Evolutionary conservation across 306 rosid genomes (phyloP).

Genomic region (Trifolium fragiferum): DNA sequence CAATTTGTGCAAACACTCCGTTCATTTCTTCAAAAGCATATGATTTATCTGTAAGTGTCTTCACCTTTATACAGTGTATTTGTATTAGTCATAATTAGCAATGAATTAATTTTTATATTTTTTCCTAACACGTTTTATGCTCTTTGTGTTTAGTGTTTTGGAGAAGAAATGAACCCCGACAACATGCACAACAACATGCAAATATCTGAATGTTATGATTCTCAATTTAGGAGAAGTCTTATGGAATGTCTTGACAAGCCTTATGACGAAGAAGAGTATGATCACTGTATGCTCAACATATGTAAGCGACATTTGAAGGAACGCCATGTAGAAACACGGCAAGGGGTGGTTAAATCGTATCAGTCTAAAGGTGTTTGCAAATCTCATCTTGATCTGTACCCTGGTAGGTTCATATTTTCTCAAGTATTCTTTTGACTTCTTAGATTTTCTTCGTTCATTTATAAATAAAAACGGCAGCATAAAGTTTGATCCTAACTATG

Average conservation of each 20-base stretch:
- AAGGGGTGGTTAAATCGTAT: constrained; percentile 41
- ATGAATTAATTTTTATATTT: neutral
- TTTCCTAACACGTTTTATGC: constrained; percentile 7
- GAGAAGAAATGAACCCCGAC: constrained; percentile 38
- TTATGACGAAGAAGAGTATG: constrained; percentile 52
- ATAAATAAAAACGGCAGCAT: constrained; percentile 4
- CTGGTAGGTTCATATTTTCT: constrained; percentile 58
- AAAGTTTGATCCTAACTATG: neutral
- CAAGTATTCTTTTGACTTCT: neutral
- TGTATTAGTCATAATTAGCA: constrained; percentile 9
- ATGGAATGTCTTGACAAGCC: constrained; percentile 64
- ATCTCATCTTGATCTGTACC: constrained; percentile 58
- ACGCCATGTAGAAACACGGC: constrained; percentile 47
- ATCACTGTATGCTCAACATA: constrained; percentile 23
- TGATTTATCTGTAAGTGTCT: constrained; percentile 52
- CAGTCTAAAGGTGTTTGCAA: constrained; percentile 27
- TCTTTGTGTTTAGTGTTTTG: constrained; percentile 37
- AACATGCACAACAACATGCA: constrained; percentile 10
- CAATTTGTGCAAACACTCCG: constrained; percentile 44
- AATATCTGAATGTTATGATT: neutral
- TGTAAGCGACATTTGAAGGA: constrained; percentile 6
- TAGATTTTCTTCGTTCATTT: constrained; percentile 1
- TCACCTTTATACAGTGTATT: constrained; percentile 2
- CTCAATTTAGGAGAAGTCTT: constrained; percentile 60
- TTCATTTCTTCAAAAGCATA: constrained; percentile 33